Evolutionary conservation across 2,329 filamentous ascomycete species (phyloP).

Genomic region (Orbilia quercus): DNA sequence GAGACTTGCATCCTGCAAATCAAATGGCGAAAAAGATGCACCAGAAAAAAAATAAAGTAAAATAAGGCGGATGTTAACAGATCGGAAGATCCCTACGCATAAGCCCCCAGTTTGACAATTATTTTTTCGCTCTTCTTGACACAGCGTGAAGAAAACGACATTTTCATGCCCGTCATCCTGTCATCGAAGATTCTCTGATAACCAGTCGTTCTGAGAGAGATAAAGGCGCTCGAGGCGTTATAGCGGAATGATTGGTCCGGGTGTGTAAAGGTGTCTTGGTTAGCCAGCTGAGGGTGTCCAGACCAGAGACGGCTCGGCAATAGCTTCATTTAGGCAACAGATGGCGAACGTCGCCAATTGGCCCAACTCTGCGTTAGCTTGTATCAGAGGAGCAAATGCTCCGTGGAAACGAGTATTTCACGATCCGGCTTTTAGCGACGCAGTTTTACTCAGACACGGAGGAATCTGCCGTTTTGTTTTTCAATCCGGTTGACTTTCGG

Average conservation of each 20-base stretch:
- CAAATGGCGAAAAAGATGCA: constrained; percentile 52
- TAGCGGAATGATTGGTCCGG: constrained; percentile 40
- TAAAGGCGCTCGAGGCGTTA: constrained; percentile 12
- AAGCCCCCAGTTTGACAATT: constrained; percentile 19
- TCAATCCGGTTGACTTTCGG: too few relatives aligned
- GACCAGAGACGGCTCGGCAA: constrained; percentile 51
- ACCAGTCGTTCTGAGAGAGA: constrained; percentile 45
- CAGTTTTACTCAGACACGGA: constrained; percentile 23
- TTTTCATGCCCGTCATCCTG: constrained; percentile 40
- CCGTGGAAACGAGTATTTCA: constrained; percentile 43
- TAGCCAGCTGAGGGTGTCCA: constrained; percentile 32
- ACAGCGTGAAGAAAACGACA: constrained; percentile 19
- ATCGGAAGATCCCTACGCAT: constrained; percentile 39
- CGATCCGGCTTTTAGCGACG: constrained; percentile 33
- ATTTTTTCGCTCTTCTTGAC: constrained; percentile 18
- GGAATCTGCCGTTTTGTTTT: constrained; percentile 18
- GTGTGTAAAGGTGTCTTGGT: constrained; percentile 37
- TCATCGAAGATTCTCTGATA: constrained; percentile 32
- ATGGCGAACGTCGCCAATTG: constrained; percentile 53
- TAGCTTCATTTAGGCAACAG: constrained; percentile 56
- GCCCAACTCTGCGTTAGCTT: constrained; percentile 43
- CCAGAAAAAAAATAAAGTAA: constrained; percentile 28
- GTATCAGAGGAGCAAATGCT: constrained; percentile 39
- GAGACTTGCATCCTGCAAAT: constrained; percentile 57
- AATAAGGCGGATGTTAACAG: not conserved